Evolutionary conservation across 495 filamentous ascomycete species (phyloP), one percentile per base, ranked within the genome.

Genomic region (Neurospora sp.): DNA sequence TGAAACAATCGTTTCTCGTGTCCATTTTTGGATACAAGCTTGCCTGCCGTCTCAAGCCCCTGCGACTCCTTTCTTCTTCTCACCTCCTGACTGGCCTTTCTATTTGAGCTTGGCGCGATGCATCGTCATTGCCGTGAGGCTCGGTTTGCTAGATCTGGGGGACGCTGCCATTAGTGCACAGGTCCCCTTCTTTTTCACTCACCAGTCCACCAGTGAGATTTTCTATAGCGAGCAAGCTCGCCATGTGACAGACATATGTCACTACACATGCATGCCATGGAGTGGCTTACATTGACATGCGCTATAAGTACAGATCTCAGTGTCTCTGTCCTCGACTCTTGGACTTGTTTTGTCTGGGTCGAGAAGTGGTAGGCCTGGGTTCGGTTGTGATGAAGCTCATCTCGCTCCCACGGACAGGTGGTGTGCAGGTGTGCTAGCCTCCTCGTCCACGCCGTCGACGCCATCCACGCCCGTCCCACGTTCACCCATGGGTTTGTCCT

Each of bases 1-100:
- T 83, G 81, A 83, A 84, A 84, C 83, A 78, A 53, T 77, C 72
- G 81, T 84, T 84, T 85, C 84, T 85, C 84, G 84, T 85, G 83
- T 85, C 83, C 84, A 85, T 82, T 84, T 84, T 85, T 85, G 84
- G 84, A 71, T 69, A 68, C 27, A 31, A 31, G 27, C 71, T 76
- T 69, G 73, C 44, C 72, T 69, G 46, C 74, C 73, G 73, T 75
- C 72, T 73, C 73, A 74, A 61, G 68, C 73, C 76, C 76, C 68
- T 73, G 71, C 44, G 35, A 66, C 53, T 66, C 27, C 53, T 66
- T 66, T 37, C 53, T 66, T 37, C 53, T 66, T 66, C 27, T 66
- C 27, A 66, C 27, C 53, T 66, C 53, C 53, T 66, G 27, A 66
- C 53, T 66, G 27, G 53, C 6, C 53, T 66, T 66, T 37, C 27